Conservation (phyloP, 352 stramenopile species). For the Pythium aristosporum region DNA sequence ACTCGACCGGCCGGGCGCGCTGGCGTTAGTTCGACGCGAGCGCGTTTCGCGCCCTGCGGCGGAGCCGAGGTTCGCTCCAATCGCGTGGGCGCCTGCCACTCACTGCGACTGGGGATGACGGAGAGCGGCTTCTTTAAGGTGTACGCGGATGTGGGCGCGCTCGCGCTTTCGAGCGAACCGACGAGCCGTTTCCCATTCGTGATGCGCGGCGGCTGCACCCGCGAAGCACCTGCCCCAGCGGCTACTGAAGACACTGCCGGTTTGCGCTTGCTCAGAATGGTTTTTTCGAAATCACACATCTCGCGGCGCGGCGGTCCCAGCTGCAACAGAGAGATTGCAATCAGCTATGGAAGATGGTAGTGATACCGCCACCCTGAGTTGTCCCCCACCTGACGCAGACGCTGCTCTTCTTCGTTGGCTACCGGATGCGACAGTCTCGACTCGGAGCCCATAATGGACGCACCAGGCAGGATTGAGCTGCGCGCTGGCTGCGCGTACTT, state of each 20-base stretch:
- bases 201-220: background rate
- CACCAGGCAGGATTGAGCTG: background rate
- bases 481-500: constrained; percentile 17
- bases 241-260: background rate
- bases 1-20: background rate
- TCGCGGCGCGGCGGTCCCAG: background rate
- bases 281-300: background rate
- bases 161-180: constrained; percentile 10
- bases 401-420: constrained; percentile 18
- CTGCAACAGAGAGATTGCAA: background rate
- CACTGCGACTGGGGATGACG: background rate
- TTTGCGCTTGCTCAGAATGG: background rate
- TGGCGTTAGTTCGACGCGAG: constrained; percentile 13
- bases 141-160: background rate
- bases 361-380: too few relatives aligned
- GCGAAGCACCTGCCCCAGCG: background rate
- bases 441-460: constrained; percentile 7
- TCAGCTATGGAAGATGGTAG: background rate
- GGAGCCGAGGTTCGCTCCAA: background rate
- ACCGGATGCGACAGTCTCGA: background rate
- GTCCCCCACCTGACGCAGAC: constrained; percentile 15
- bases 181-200: background rate
- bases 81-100: constrained; percentile 2
- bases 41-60: background rate
- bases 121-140: background rate